Conservation (phyloP, 352 stramenopile genomes). For the Pythium insidiosum region DNA sequence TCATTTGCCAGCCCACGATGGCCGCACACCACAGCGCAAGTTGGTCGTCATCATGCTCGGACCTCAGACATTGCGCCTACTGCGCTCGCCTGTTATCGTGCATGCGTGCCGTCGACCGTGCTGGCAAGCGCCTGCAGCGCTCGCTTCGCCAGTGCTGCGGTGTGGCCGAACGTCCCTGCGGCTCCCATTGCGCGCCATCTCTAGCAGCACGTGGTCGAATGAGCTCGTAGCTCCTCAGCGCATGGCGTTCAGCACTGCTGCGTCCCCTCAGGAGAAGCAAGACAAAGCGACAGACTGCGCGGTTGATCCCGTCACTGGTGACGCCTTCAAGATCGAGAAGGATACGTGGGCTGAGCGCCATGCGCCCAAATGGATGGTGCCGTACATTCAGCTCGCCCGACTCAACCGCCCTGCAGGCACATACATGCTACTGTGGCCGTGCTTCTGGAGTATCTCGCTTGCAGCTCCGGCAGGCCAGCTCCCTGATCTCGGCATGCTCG, state of each 20-base stretch:
- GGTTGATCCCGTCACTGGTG: too few relatives aligned
- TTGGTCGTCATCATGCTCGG: too few relatives aligned
- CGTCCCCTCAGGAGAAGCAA: conserved; percentile 2
- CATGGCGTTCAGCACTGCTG: conserved; percentile 3
- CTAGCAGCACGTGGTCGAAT: not conserved
- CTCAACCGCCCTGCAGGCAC: conserved; percentile 85
- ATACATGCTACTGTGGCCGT: conserved; percentile 96
- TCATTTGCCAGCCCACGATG: too few relatives aligned
- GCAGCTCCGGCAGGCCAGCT: conserved; percentile 75
- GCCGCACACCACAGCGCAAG: too few relatives aligned
- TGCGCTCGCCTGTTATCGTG: too few relatives aligned
- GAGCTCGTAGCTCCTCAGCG: not conserved
- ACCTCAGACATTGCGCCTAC: too few relatives aligned
- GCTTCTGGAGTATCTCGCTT: conserved; percentile 96
- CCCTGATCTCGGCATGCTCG: conserved; percentile 76
- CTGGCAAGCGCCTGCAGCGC: too few relatives aligned
- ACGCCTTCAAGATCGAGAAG: conserved; percentile 69
- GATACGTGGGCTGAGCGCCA: conserved; percentile 82
- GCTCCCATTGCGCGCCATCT: not conserved
- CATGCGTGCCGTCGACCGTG: too few relatives aligned
- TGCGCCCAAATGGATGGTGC: conserved; percentile 65
- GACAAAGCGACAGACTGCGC: too few relatives aligned
- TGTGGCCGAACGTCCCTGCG: not conserved
- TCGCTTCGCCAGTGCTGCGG: too few relatives aligned
- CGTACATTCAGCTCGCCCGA: conserved; percentile 82